Percentiles rank a stretch among this genome's conserved stretches.
Evolutionary conservation across 345 rosid species (phyloP).

Genomic region (Hirschfeldia incana): DNA sequence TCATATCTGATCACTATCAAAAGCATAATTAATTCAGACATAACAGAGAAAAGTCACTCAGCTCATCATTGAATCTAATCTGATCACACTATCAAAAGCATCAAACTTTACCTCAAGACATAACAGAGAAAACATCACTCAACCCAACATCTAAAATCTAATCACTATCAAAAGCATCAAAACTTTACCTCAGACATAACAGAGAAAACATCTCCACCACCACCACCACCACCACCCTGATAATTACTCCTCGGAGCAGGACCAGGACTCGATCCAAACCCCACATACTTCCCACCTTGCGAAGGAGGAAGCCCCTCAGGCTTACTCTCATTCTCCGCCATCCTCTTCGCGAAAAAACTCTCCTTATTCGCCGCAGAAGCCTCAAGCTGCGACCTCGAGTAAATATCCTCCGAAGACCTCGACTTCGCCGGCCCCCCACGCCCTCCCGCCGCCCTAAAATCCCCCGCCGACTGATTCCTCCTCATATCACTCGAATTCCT

Average conservation of each 20-base stretch:
- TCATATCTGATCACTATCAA: not conserved
- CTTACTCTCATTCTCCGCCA: constrained; percentile 74
- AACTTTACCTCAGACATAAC: not conserved
- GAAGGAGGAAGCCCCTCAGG: constrained; percentile 97
- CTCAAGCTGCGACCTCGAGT: constrained; percentile 76
- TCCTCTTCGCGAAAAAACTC: constrained; percentile 64
- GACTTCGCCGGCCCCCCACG: constrained; percentile 62
- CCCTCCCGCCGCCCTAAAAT: constrained; percentile 55
- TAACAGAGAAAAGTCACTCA: too few species aligned
- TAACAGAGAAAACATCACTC: constrained; percentile 63
- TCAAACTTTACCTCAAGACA: constrained; percentile 68
- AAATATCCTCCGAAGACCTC: constrained; percentile 77
- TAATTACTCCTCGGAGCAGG: constrained; percentile 51
- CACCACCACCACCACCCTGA: constrained; percentile 46
- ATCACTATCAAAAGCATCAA: not conserved
- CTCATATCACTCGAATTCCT: constrained; percentile 65
- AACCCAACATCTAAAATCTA: not conserved
- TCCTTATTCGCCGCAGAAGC: constrained; percentile 87
- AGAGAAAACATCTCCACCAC: constrained; percentile 30
- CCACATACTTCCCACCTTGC: constrained; percentile 93
- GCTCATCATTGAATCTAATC: not conserved
- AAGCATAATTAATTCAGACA: too few species aligned
- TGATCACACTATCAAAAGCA: not conserved
- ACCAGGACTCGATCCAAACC: constrained; percentile 82
- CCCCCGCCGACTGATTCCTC: constrained; percentile 75